Evolutionary conservation across 2,329 filamentous ascomycete species (phyloP).

Genomic region (Chalaropsis ovoidea): DNA sequence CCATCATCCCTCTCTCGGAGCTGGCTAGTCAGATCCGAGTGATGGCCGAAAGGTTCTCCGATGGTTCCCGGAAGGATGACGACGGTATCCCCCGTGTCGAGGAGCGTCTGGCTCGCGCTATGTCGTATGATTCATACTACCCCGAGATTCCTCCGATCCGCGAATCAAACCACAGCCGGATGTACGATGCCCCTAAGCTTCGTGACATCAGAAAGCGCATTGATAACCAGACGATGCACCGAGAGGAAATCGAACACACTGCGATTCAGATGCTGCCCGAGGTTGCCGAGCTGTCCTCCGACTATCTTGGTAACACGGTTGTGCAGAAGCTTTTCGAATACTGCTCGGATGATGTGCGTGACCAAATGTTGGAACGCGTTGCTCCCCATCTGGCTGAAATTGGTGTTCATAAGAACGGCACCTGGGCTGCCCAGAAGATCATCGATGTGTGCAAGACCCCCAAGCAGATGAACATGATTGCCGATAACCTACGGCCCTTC

Average conservation of each 20-base stretch:
- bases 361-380: conserved; percentile 82
- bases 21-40: conserved; percentile 72
- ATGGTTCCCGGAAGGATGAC: conserved; percentile 70
- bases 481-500: conserved; percentile 74
- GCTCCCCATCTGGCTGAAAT: conserved; percentile 90
- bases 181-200: conserved; percentile 88
- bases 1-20: conserved; percentile 61
- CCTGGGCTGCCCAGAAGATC: conserved; percentile 98
- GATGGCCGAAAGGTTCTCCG: conserved; percentile 69
- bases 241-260: conserved; percentile 82
- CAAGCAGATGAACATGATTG: conserved; percentile 71
- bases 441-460: conserved; percentile 89
- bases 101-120: conserved; percentile 60
- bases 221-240: conserved; percentile 81
- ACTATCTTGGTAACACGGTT: conserved; percentile 98
- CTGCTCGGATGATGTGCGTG: conserved; percentile 81
- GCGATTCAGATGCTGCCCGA: conserved; percentile 92
- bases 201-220: conserved; percentile 95
- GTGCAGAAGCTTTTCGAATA: conserved; percentile 97
- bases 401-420: conserved; percentile 97
- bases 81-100: conserved; percentile 51
- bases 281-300: conserved; percentile 85
- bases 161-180: conserved; percentile 77
- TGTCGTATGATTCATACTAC: conserved; percentile 60
- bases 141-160: conserved; percentile 81